Evolutionary conservation across 306 rosid species (phyloP).

Genomic region (Lathyrus oleraceus): DNA sequence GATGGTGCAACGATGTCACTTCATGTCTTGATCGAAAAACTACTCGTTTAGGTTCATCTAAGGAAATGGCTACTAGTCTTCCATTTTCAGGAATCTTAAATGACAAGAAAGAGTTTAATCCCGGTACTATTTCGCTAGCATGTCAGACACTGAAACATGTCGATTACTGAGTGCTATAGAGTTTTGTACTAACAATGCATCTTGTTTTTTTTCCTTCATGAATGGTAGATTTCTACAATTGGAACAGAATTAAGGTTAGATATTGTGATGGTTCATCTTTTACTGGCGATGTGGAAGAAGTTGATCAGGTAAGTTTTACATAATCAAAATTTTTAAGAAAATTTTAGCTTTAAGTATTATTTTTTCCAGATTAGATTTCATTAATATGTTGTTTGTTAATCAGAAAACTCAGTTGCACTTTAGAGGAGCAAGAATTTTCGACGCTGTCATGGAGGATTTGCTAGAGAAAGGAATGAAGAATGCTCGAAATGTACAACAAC

Average conservation of each 20-base stretch:
- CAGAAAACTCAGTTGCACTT: conserved; percentile 78
- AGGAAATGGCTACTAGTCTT: conserved; percentile 55
- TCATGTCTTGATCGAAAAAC: conserved; percentile 70
- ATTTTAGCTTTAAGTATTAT: neutral
- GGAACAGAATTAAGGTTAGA: conserved; percentile 87
- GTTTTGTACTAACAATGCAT: conserved; percentile 3
- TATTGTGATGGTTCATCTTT: conserved; percentile 95
- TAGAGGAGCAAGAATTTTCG: conserved; percentile 87
- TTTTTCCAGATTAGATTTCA: conserved; percentile 1
- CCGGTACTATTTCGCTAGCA: conserved; percentile 48
- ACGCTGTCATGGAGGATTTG: conserved; percentile 64
- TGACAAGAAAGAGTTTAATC: conserved; percentile 57
- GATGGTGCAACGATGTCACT: conserved; percentile 89
- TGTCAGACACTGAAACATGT: too few species aligned
- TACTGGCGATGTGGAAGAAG: conserved; percentile 83
- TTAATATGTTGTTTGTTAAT: neutral
- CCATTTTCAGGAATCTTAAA: conserved; percentile 76
- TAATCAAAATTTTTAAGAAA: conserved; percentile 1
- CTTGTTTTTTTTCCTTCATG: neutral
- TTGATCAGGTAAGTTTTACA: conserved; percentile 64
- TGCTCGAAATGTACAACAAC: conserved; percentile 65
- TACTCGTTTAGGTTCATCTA: conserved; percentile 82
- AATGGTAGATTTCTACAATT: conserved; percentile 72
- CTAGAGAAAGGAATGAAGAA: conserved; percentile 82
- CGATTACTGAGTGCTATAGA: too few species aligned